Evolutionary conservation across 805 yeast species (phyloP), one percentile per base, ranked within the genome.

Genomic region (Hermanozyma aechmeae): DNA sequence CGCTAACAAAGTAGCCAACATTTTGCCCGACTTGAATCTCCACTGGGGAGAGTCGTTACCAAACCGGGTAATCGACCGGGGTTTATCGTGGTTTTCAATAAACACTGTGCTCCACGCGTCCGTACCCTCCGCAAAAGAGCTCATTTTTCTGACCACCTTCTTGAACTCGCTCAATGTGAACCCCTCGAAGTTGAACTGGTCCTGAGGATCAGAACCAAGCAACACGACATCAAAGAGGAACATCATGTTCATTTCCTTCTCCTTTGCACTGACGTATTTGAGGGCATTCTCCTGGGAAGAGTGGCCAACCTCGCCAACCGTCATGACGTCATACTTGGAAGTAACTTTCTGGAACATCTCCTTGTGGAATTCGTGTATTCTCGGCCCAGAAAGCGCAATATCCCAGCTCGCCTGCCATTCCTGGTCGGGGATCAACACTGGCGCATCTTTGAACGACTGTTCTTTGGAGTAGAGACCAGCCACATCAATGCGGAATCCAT

Each of bases 51-150:
- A 22, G 28, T 58, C 65, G 47, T 59, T 57, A 27, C 73, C 75
- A 43, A 69, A 71, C 40, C 78, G 58, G n/a, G 73, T 50, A 22
- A 71, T 61, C 18, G 66, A 54, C 43, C 78, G 58, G 10, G 77
- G 68, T 42, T 69, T 76, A 49, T 73, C 79, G 44, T 73, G 79
- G 45, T 73, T 73, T 46, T 73, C 79, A 33, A 65, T 46, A 48
- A 64, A 72, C 12, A 62, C 59, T 10, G 78, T 67, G 18, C 71
- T 50, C 79, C 79, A 73, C n/a, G 73, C 73, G 38, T 72, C 78
- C n/a, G 71, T 61, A 13, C 49, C 65, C 27, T 66, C 62, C 34
- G 62, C 54, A 39, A 65, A 65, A 6, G 45, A 46, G 33, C 56
- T 47, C 42, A 55, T 55, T 13, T 34, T 48, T 25, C 45, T 33